These are phyloP conservation scores for Senecio squalidus DNA, from an alignment of 140 eudicot species.

Conservation along the genomic window DNA sequence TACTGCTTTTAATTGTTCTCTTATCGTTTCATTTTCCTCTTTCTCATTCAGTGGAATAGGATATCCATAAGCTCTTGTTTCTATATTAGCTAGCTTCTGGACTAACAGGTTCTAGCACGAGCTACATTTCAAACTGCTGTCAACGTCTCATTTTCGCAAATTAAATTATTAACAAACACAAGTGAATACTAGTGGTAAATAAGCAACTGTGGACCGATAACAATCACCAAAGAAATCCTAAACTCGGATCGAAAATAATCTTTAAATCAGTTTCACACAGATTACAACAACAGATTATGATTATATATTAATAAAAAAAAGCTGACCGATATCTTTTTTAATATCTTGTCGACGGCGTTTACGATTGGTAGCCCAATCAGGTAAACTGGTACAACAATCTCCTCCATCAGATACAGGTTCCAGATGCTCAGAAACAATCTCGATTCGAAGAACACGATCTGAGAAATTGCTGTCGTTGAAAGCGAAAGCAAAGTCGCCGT, in stretches of 20 bases:
- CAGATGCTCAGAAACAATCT: constrained; percentile 51
- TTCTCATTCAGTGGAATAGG: not conserved
- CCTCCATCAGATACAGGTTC: constrained; percentile 33
- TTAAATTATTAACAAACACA: not conserved
- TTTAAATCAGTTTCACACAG: too few species aligned
- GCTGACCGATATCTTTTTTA: constrained; percentile 42
- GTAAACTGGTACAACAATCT: constrained; percentile 40
- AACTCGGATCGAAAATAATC: too few species aligned
- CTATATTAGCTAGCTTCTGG: not conserved
- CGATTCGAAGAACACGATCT: constrained; percentile 66
- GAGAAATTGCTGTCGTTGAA: constrained; percentile 86
- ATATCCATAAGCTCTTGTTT: too few species aligned
- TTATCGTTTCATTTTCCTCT: not conserved
- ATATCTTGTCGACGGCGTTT: constrained; percentile 61
- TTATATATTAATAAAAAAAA: too few species aligned
- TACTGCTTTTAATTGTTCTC: too few species aligned
- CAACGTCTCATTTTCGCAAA: not conserved
- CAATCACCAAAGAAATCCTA: too few species aligned
- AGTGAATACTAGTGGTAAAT: too few species aligned
- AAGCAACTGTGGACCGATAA: too few species aligned
- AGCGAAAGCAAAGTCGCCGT: constrained; percentile 74
- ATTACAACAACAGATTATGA: too few species aligned
- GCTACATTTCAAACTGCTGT: not conserved
- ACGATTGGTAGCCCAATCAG: constrained; percentile 63
- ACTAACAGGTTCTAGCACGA: not conserved